A percentile compares a stretch with the other conserved stretches of the same genome.
Conservation (phyloP, 1,139 yeast genomes). For the Hyphopichia burtonii region DNA sequence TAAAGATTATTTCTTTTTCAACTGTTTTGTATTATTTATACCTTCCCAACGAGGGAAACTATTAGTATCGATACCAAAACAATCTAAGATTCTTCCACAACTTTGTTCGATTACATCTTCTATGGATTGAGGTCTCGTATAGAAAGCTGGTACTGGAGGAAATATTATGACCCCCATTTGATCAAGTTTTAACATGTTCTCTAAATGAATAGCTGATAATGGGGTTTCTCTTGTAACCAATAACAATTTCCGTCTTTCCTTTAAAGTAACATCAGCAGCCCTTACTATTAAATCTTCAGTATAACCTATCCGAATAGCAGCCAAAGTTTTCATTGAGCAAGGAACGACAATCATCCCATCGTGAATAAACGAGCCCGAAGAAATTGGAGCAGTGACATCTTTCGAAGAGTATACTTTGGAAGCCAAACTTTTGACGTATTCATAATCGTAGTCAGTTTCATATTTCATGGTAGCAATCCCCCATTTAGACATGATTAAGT, state of each 20-base stretch:
- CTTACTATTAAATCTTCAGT: slow-evolving; percentile 17
- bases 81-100: slow-evolving; percentile 15
- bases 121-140: slow-evolving; percentile 14
- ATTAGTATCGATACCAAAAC: slow-evolving; percentile 13
- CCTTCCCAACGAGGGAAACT: slow-evolving; percentile 17
- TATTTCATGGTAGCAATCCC: slow-evolving; percentile 18
- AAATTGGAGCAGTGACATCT: slow-evolving; percentile 17
- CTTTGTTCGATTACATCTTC: slow-evolving; percentile 16
- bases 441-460: slow-evolving; percentile 14
- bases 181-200: slow-evolving; percentile 15
- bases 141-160: slow-evolving; percentile 20
- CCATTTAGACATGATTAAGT: slow-evolving; percentile 18
- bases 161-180: slow-evolving; percentile 14
- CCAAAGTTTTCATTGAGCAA: slow-evolving; percentile 18
- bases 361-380: slow-evolving; percentile 19
- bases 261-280: slow-evolving; percentile 20
- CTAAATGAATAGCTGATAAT: slow-evolving; percentile 16
- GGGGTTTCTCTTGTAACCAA: slow-evolving; percentile 18
- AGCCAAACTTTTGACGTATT: slow-evolving; percentile 12
- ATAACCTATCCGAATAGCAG: slow-evolving; percentile 17
- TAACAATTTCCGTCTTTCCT: slow-evolving; percentile 14
- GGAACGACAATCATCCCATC: slow-evolving; percentile 22
- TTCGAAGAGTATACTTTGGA: slow-evolving; percentile 11
- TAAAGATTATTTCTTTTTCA: background rate
- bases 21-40: slow-evolving; percentile 2